These are phyloP conservation scores for Exophiala sp. DNA, from an alignment of 2,329 filamentous ascomycete genomes.

Conservation along the genomic window DNA sequence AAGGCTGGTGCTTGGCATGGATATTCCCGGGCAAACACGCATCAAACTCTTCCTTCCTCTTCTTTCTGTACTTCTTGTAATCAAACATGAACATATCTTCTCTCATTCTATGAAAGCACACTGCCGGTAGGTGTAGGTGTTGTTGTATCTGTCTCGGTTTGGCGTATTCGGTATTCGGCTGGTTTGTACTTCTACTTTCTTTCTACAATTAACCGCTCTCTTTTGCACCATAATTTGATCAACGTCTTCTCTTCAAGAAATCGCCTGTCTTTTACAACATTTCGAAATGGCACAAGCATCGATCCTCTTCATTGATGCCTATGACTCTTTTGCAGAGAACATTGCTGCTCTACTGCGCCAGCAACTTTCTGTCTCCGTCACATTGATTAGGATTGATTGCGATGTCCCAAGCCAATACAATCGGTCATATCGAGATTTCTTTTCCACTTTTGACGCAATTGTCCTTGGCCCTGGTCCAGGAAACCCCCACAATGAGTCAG, in stretches of 20 bases:
- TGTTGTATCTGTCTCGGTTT: no score
- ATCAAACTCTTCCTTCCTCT: no score
- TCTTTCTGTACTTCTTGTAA: no score
- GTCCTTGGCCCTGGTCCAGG: constrained; percentile 91
- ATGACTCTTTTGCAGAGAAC: constrained; percentile 96
- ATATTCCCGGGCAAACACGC: no score
- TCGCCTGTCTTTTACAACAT: neutral
- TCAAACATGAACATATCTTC: no score
- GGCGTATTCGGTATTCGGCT: no score
- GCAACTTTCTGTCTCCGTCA: constrained; percentile 64
- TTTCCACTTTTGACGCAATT: constrained; percentile 64
- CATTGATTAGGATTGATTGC: constrained; percentile 68
- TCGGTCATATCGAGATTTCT: constrained; percentile 28
- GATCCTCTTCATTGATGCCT: constrained; percentile 86
- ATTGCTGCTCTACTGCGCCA: constrained; percentile 78
- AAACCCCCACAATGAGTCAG: constrained; percentile 65
- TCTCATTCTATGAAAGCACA: no score
- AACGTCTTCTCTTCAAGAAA: no score
- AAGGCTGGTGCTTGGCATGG: constrained; percentile 8
- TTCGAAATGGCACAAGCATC: constrained; percentile 9
- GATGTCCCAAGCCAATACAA: constrained; percentile 41
- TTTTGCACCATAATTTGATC: no score
- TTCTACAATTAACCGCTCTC: no score
- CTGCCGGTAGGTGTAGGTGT: no score
- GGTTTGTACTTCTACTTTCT: no score